Base-by-base conservation (phyloP, 2,329 filamentous ascomycete species). In the Claviceps maximensis region DNA sequence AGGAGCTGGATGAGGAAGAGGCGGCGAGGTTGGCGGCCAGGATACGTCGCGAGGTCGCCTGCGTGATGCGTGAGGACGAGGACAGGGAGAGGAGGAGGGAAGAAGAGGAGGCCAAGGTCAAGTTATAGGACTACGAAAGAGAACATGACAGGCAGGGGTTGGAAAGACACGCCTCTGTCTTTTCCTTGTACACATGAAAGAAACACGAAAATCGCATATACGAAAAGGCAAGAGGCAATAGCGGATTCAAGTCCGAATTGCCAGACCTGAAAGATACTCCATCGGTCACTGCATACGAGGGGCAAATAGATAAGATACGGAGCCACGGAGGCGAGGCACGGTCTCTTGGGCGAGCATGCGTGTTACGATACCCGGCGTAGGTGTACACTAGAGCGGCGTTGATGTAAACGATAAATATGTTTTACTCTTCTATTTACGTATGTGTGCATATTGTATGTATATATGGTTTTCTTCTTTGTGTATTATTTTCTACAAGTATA, bases 1-100 rank as follows among this genome's bases (percentile, higher is more conserved):
- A 84, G 58, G 87, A 91, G 56, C 63, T 91, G 53, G 86, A 90
- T 60, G 86, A 90, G 41, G 83, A 86, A 12, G 86, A 90, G 59
- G 87, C 79, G 0, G 74, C 65, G 19, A 69, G 62, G 53, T 63
- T 91, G 56, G 84, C 84, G 7, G 74, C 65, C 45, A 70, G 74
- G 60, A 65, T 85, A 23, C 69, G 80, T 56, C 62, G 65, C 46
- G 70, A 73, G 53, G 65, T 84, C 31, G 73, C 70, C 1, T 69
- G 70, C 47, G 66, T 82, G 2, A 54, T 79, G 57, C 61, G 58
- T 29, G 72, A 73, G 52, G 73, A 77, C 54, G 63, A 63, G 60
- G 63, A 47, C 54, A 15, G 29, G 71, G 72, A 53, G 73, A 76
- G 54, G 63, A 27, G 13, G 23, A 25, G 5, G 9, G 42, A 17